Base-by-base conservation (phyloP, 345 rosid genomes). In the Jatropha curcas region DNA sequence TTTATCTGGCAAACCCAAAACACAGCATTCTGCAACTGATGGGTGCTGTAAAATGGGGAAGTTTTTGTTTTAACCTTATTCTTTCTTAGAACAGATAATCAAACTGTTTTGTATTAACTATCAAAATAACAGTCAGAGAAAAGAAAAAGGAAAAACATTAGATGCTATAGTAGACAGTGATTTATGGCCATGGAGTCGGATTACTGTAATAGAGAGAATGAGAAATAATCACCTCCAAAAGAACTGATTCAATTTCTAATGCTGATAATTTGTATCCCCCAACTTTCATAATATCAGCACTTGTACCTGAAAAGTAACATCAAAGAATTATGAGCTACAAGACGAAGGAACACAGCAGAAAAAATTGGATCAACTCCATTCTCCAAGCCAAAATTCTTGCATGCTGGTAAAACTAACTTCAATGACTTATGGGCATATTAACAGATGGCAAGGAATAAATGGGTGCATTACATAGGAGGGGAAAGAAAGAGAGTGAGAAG, bases 221-320 rank as follows among this genome's bases (percentile, higher is more conserved):
- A 46, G 19, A 60, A 50, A 31, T 20, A 28, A 61, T 82, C 82
- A 90, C 99, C 96, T 92, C 93, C 68, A 95, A 80, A 71, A 95
- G 86, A 74, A 83, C 82, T 55, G 99, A 90, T 90, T 95, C 98
- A 19, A 95, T 92, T 82, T 95, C 98, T 67, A 95, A 81, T 41
- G 99, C 99, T 13, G 99, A 95, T 69, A 95, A 83, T 59, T 95
- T 95, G 85, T 90, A 95, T 77, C 99, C 99, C 22, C 98, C 99
- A 67, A 91, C 99, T 81, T 95, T 95, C 90, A 95, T 89, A 39
- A 95, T 95, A 82, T 95, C 99, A 28, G 98, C 97, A 75, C 85
- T 95, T 5, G 87, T 89, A 74, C 99, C 99, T 95, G 84, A 77
- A 24, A 13, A 27, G 61, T 14, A 43, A 60, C 24, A 67, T 37